Conservation (phyloP, 441 rosid genomes). For the Gossypium lobatum region DNA sequence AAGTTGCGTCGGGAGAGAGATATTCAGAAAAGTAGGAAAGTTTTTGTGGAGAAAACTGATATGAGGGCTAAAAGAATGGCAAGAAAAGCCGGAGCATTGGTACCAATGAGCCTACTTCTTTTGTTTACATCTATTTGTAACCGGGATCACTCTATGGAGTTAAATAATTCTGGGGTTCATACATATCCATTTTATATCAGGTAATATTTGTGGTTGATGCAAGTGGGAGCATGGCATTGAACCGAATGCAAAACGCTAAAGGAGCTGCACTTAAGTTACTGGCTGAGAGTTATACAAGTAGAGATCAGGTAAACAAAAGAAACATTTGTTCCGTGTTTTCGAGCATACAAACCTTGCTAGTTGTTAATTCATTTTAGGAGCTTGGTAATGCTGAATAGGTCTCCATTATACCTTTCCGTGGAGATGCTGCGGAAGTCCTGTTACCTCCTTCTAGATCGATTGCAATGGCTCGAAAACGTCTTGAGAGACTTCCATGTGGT, state of each 20-base stretch:
- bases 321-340: background rate
- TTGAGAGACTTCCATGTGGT: conserved; percentile 97
- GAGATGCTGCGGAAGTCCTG: conserved; percentile 93
- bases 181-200: conserved; percentile 34
- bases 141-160: background rate
- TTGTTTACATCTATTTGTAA: conserved; percentile 2
- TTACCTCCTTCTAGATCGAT: conserved; percentile 97
- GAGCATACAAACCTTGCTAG: background rate
- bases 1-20: conserved; percentile 85
- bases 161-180: conserved; percentile 4
- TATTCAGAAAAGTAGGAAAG: conserved; percentile 64
- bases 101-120: conserved; percentile 28
- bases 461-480: conserved; percentile 97
- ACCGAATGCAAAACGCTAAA: conserved; percentile 98
- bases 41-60: conserved; percentile 91
- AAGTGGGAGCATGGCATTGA: conserved; percentile 99
- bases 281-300: conserved; percentile 98
- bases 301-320: conserved; percentile 77
- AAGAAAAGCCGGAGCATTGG: conserved; percentile 99
- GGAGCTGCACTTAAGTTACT: conserved; percentile 95
- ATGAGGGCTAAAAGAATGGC: conserved; percentile 99
- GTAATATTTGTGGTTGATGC: conserved; percentile 97
- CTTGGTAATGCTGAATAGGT: conserved; percentile 45
- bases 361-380: background rate
- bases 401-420: conserved; percentile 95